Conservation (phyloP, 805 yeast species). For the Alloascoidea africana region DNA sequence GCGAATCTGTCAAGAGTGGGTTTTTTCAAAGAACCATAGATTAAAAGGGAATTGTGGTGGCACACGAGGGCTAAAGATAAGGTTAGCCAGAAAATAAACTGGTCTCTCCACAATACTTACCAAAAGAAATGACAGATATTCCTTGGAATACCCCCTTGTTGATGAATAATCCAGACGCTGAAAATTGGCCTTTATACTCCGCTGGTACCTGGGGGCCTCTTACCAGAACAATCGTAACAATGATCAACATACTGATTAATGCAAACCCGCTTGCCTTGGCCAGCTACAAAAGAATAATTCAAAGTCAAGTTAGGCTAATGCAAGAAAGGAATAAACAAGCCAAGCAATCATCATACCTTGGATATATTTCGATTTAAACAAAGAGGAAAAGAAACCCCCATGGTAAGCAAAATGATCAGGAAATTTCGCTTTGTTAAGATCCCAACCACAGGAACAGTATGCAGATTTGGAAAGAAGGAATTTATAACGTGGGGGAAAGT, state of each 20-base stretch:
- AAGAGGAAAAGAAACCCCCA: slow-evolving; percentile 67
- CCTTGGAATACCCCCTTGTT: slow-evolving; percentile 71
- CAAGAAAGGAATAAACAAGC: neutral
- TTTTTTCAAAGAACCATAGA: slow-evolving; percentile 65
- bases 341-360: slow-evolving; percentile 16
- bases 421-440: slow-evolving; percentile 51
- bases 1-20: slow-evolving; percentile 70
- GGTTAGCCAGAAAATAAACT: neutral
- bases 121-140: slow-evolving; percentile 79
- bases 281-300: slow-evolving; percentile 19
- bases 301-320: neutral
- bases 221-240: slow-evolving; percentile 55
- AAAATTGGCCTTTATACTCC: slow-evolving; percentile 31
- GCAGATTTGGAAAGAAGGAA: slow-evolving; percentile 37
- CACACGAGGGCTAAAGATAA: slow-evolving; percentile 61
- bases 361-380: slow-evolving; percentile 72
- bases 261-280: slow-evolving; percentile 87
- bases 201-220: slow-evolving; percentile 52
- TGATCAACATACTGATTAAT: slow-evolving; percentile 66
- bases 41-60: slow-evolving; percentile 87
- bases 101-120: slow-evolving; percentile 2
- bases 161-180: slow-evolving; percentile 31
- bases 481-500: slow-evolving; percentile 82
- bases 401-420: slow-evolving; percentile 56
- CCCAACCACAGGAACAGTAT: slow-evolving; percentile 21